Percentiles rank a stretch among this genome's conserved stretches.
phyloP scores from a whole-genome alignment of 2,329 filamentous ascomycete species.

The Lachnellula occidentalis region DNA sequence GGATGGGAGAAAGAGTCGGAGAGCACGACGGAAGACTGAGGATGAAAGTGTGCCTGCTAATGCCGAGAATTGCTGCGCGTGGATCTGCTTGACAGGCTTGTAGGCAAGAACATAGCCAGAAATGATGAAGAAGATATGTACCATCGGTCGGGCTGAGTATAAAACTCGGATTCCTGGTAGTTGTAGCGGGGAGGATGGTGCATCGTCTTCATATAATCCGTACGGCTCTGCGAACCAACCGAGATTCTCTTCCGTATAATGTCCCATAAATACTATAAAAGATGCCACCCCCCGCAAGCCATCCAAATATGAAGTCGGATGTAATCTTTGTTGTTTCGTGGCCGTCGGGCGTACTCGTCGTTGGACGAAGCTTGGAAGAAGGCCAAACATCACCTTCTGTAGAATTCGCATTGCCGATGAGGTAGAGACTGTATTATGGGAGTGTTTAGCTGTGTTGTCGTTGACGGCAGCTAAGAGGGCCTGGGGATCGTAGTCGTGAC shows the following conservation, averaged over 20 bases:
- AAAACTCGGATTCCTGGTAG: constrained; percentile 41
- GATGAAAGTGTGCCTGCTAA: constrained; percentile 39
- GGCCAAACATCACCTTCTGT: constrained; percentile 22
- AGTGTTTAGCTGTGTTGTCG: constrained; percentile 10
- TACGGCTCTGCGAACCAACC: constrained; percentile 32
- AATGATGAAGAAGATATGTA: constrained; percentile 48
- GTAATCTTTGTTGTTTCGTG: constrained; percentile 25
- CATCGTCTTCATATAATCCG: constrained; percentile 28
- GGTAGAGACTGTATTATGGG: constrained; percentile 17
- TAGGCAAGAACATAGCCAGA: constrained; percentile 44
- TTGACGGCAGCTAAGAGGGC: constrained; percentile 12
- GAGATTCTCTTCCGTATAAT: constrained; percentile 39
- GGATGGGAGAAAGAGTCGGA: constrained; percentile 43
- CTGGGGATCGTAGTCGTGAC: constrained; percentile 2
- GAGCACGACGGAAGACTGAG: constrained; percentile 41
- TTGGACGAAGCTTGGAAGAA: constrained; percentile 32
- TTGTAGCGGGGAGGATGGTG: constrained; percentile 38
- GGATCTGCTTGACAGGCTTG: constrained; percentile 39
- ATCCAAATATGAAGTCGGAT: constrained; percentile 40
- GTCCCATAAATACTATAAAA: constrained; percentile 43
- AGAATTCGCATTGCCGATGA: constrained; percentile 20
- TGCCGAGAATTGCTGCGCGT: constrained; percentile 33
- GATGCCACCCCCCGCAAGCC: constrained; percentile 45
- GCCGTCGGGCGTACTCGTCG: constrained; percentile 25
- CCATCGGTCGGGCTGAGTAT: constrained; percentile 43